Evolutionary conservation across 352 stramenopile genomes (phyloP).

Genomic region (Thalassiosira sp.): DNA sequence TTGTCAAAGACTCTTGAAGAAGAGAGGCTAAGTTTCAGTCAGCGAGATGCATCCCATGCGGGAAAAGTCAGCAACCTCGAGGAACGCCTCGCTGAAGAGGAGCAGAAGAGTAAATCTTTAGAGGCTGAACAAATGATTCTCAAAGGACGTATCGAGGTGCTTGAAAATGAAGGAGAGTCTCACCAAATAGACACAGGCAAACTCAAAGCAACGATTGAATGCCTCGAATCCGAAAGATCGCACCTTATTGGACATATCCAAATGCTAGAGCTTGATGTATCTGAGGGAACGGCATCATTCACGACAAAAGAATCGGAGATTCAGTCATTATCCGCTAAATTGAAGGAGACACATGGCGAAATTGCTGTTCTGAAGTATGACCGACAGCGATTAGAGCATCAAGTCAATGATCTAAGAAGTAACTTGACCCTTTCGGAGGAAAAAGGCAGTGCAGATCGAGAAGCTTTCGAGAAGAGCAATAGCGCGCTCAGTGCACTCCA

Average conservation of each 20-base stretch:
- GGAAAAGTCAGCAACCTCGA: background rate
- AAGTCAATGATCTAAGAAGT: constrained; percentile 22
- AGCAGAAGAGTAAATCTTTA: background rate
- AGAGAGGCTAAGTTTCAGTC: background rate
- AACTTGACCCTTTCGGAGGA: constrained; percentile 7
- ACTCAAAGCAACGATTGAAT: constrained; percentile 10
- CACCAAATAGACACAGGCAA: constrained; percentile 1
- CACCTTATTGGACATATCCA: constrained; percentile 21
- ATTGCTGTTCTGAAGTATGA: constrained; percentile 7
- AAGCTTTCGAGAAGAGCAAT: constrained; percentile 3
- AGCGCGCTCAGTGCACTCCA: background rate
- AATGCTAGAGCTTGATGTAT: constrained; percentile 19
- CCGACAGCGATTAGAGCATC: background rate
- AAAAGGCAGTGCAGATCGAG: constrained; percentile 10
- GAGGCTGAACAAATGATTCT: background rate
- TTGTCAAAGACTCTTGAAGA: background rate
- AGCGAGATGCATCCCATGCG: background rate
- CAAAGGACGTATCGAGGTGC: background rate
- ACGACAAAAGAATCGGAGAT: constrained; percentile 10
- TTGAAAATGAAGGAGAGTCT: constrained; percentile 7
- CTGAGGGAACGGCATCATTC: constrained; percentile 6
- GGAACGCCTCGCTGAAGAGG: background rate
- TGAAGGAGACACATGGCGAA: constrained; percentile 8
- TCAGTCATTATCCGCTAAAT: background rate
- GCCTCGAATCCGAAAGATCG: constrained; percentile 13